A percentile compares a stretch with the other conserved stretches of the same genome.
These are phyloP conservation scores for Calocera viscosa DNA, from an alignment of 768 basidiomycete species.

Conservation along the genomic window DNA sequence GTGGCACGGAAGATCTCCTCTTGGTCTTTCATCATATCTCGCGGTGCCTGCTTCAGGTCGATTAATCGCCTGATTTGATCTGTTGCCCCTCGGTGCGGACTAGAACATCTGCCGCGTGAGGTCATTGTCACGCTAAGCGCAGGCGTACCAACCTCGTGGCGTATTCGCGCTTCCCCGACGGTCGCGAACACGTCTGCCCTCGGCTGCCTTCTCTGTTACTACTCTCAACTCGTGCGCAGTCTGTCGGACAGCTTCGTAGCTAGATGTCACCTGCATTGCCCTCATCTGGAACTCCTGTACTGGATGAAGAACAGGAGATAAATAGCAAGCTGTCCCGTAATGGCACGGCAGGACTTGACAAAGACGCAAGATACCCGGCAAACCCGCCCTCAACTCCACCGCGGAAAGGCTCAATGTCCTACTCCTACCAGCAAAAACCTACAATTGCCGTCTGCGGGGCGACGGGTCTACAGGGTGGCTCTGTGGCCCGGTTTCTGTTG, in stretches of 20 bases:
- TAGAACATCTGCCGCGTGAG: conserved; percentile 3
- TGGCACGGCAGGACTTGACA: background rate
- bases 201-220: background rate
- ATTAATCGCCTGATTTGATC: conserved; percentile 1
- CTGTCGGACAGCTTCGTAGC: conserved; percentile 2
- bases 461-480: conserved; percentile 29
- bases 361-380: conserved; percentile 1
- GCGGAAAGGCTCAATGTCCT: background rate
- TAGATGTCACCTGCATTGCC: conserved; percentile 5
- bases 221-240: conserved; percentile 1
- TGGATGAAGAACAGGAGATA: background rate
- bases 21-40: background rate
- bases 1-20: background rate
- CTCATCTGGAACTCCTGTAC: background rate
- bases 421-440: conserved; percentile 13
- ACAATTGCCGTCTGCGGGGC: conserved; percentile 29
- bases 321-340: background rate
- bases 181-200: background rate
- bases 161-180: background rate
- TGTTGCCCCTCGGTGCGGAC: background rate
- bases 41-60: background rate
- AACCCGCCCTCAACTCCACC: background rate
- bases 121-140: conserved; percentile 2
- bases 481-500: conserved; percentile 24
- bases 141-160: background rate